These are phyloP conservation scores for Emmonsiellopsis sp. DNA, from an alignment of 2,329 filamentous ascomycete genomes.

Conservation along the genomic window DNA sequence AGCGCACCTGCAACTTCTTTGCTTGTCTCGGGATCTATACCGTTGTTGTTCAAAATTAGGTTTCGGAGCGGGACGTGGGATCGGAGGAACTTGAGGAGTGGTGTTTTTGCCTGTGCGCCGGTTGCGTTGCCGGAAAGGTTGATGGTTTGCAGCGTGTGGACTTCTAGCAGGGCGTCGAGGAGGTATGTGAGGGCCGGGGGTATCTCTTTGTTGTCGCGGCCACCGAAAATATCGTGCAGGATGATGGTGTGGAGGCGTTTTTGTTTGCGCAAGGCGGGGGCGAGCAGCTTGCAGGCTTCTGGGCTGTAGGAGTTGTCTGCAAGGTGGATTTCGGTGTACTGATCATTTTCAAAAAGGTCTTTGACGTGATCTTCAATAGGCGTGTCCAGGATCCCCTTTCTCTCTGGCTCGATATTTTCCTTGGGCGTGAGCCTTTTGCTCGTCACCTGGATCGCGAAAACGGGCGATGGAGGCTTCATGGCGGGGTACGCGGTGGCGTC, in stretches of 20 bases:
- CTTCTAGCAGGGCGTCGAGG: conserved; percentile 75
- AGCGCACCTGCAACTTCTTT: conserved; percentile 84
- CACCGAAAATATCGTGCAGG: conserved; percentile 95
- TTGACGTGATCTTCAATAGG: conserved; percentile 68
- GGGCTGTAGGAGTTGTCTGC: conserved; percentile 90
- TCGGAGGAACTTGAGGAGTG: conserved; percentile 83
- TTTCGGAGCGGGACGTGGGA: conserved; percentile 84
- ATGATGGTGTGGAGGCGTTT: conserved; percentile 74
- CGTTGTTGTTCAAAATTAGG: conserved; percentile 96
- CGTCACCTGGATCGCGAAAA: conserved; percentile 84
- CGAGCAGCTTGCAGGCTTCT: conserved; percentile 75
- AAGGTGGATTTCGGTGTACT: conserved; percentile 72
- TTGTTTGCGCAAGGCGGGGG: conserved; percentile 74
- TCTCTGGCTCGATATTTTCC: neutral
- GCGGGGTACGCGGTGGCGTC: conserved; percentile 24
- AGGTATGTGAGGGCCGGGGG: conserved; percentile 79
- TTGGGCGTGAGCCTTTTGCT: conserved; percentile 30
- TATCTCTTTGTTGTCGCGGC: conserved; percentile 85
- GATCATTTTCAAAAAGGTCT: conserved; percentile 60
- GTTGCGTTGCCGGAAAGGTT: conserved; percentile 98
- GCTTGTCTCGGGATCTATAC: conserved; percentile 83
- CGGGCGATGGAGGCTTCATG: conserved; percentile 41
- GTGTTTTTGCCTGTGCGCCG: conserved; percentile 87
- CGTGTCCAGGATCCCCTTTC: neutral
- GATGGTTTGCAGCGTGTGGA: conserved; percentile 78